Conservation (phyloP, 768 basidiomycete genomes). For the Mycena rosella region DNA sequence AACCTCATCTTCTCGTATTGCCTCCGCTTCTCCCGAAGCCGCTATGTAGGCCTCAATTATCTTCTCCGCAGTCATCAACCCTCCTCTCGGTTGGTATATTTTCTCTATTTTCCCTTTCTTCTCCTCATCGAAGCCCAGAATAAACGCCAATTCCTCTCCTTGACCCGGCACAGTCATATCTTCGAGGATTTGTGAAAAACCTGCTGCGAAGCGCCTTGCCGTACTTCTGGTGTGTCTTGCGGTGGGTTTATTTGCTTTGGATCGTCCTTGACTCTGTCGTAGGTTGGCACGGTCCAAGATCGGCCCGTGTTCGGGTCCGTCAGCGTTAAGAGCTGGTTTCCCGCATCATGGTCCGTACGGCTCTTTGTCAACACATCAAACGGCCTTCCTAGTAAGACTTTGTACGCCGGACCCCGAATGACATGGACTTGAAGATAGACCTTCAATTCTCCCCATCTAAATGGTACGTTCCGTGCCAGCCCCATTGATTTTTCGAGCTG, state of each 20-base stretch:
- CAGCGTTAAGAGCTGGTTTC: conserved; percentile 40
- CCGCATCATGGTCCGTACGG: conserved; percentile 36
- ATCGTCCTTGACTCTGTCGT: conserved; percentile 18
- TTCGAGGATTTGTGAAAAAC: conserved; percentile 23
- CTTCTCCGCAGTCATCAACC: too few relatives aligned
- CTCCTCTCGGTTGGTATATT: too few relatives aligned
- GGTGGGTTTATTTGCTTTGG: conserved; percentile 8
- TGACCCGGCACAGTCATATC: conserved; percentile 25
- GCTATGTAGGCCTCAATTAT: conserved; percentile 16
- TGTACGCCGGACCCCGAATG: too few relatives aligned
- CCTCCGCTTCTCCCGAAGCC: neutral
- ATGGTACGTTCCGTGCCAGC: conserved; percentile 43
- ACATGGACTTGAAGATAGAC: too few relatives aligned
- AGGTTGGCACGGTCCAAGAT: conserved; percentile 17
- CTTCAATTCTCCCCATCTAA: too few relatives aligned
- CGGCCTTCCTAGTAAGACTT: too few relatives aligned
- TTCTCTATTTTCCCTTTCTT: too few relatives aligned
- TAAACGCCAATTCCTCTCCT: too few relatives aligned
- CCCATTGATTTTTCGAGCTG: conserved; percentile 40
- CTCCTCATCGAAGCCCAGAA: too few relatives aligned
- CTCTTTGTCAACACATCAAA: conserved; percentile 45
- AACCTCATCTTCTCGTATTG: neutral
- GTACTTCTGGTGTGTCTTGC: neutral
- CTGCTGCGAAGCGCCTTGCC: neutral
- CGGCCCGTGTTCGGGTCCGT: conserved; percentile 42